Base-by-base conservation (phyloP, 345 rosid species). In the Ceriops decandra region DNA sequence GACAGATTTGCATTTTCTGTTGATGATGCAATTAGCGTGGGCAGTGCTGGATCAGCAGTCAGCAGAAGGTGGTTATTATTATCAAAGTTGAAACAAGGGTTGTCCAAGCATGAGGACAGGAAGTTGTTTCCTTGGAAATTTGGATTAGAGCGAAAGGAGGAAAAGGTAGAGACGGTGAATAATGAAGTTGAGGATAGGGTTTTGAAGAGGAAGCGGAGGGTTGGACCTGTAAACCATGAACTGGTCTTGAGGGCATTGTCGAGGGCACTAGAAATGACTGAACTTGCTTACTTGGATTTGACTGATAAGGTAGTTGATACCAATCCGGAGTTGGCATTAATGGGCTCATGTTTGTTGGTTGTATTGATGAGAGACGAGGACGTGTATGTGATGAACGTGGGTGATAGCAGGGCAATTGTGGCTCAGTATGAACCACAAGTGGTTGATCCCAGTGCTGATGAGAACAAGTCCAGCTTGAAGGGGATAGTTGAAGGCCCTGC, bases 281-380 rank as follows among this genome's bases (percentile, higher is more conserved):
- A 93, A 81, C 80, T 81, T 53, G 96, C 95, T 4, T 93, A 85
- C 67, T 66, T 91, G 82, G 99, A 93, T 73, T 85, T 93, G 93
- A 91, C 97, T 8, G 97, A 91, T 62, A 93, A 93, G 86, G 90
- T 91, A 69, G 85, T 93, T 24, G 88, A 81, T 60, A 77, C 87
- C 26, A 89, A 93, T 81, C 97, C 96, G 0, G 99, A 93, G 88
- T 86, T 93, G 68, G 99, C 97, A 20, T 82, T 93, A 76, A 93
- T 93, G 99, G 99, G 99, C 46, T 93, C 96, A 0, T 93, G 99
- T 72, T 82, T 93, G 74, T 80, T 93, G 76, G 99, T 88, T 65
- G 97, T 78, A 26, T 68, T 93, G 79, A 91, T 91, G 99, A 87
- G 97, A 72, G 97, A 89, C 63, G 99, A 89, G 70, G 99, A 93